Evolutionary conservation across 768 basidiomycete species (phyloP), one percentile per base, ranked within the genome.

Genomic region (Krasilnikovozyma curviuscula): DNA sequence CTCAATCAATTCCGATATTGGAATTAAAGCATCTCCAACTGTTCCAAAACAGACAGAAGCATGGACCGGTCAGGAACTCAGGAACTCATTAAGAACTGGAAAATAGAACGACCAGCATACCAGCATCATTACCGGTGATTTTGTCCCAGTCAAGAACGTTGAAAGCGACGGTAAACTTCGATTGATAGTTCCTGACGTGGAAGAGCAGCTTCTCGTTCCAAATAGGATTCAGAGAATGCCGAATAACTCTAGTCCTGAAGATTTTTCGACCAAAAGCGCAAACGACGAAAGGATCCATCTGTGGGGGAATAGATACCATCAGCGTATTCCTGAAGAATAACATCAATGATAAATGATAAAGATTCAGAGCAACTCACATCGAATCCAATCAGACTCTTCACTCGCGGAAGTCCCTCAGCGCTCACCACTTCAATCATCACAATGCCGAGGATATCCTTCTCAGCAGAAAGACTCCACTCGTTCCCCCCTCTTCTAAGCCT

Each of bases 161-260:
- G 43, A 93, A 75, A 55, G 83, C 76, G 7, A 86, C 69, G 46
- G 77, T 29, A 8, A 44, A 93, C 9, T 72, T 60, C 8, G 74
- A 76, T 62, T 95, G 89, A 59, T 84, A 86, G 10, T 78, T 70
- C 24, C 85, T 74, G 13, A 97, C 89, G 61, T 93, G 89, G 70
- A 95, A 97, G 10, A 93, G 72, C 3, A 97, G 68, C 63, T 91
- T 89, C 67, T 95, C 88, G 53, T 95, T 83, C 83, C 88, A 97
- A 1, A 72, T 71, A 0, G 93, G 91, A 61, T 83, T 85, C 45
- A 78, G 67, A 0, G 55, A 58, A 48, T 62, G 63, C 25, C 63
- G 55, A 33, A 65, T 59, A 38, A 63, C 63, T 31, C 65, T 48
- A 0, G 89, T 95, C 2, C 89, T 73, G 67, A 97, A 97, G 5